Conservation (phyloP, 148 eudicot genomes). For the Nyssa sinensis region DNA sequence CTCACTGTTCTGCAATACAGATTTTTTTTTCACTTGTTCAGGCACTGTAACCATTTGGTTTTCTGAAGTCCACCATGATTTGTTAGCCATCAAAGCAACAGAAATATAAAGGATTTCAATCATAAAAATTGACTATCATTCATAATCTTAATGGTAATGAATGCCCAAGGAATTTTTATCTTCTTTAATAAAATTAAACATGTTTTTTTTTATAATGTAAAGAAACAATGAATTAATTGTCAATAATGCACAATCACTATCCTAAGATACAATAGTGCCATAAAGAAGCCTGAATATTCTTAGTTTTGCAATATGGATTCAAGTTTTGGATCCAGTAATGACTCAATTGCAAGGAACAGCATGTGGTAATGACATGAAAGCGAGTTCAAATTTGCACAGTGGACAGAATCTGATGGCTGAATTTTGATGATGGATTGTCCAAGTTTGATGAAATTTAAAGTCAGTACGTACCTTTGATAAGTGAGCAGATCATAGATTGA, state of each 20-base stretch:
- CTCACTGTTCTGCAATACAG: no score
- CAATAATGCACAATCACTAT: background rate
- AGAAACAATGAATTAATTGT: background rate
- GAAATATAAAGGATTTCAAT: background rate
- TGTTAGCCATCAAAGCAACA: background rate
- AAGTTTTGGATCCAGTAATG: no score
- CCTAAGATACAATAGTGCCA: background rate
- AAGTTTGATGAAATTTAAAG: no score
- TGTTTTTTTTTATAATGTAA: background rate
- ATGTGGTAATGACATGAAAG: background rate
- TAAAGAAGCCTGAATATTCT: no score
- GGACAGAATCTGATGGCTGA: background rate
- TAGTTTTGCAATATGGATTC: no score
- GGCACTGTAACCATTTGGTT: slow-evolving; percentile 4
- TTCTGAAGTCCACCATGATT: background rate
- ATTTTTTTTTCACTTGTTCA: background rate
- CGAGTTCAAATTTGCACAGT: no score
- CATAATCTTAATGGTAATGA: background rate
- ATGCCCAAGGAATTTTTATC: background rate
- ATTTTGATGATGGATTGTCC: no score
- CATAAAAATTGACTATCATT: background rate
- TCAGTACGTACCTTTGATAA: no score
- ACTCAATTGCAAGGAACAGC: background rate
- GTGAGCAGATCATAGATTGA: background rate
- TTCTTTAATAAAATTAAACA: background rate